Base-by-base conservation (phyloP, 768 basidiomycete genomes). In the Psilocybe cubensis region DNA sequence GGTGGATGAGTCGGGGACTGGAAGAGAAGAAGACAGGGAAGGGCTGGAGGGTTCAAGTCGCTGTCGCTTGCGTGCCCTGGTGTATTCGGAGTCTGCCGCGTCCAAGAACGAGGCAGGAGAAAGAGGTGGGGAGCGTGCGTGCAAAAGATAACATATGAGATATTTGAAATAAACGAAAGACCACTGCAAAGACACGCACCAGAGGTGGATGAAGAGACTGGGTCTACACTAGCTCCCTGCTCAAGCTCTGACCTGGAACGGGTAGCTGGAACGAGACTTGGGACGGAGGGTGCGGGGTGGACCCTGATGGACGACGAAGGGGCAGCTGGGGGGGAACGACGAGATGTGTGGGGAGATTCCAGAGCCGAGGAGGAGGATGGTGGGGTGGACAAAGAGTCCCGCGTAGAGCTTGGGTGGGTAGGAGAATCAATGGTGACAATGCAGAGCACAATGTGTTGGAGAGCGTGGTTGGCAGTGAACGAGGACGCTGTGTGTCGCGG, bases 21-120 rank as follows among this genome's bases (percentile, higher is more conserved):
- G 64, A 61, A 62, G 56, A 63, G 66, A 52, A 58, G 68, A 60
- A 58, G 65, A 67, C 58, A 70, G 68, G 68, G 67, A 61, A 56
- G 70, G 67, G 63, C 64, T 70, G 58, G 70, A 68, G 63, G 66
- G 78, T 66, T 80, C 78, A 67, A 82, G 76, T 73, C 88, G 82
- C 78, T 87, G 87, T 79, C 88, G 81, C 79, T 90, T 90, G 74
- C 81, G 81, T 63, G 85, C 84, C 71, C 86, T 78, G 53, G 79
- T 60, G 60, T 73, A 73, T 72, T 85, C 85, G 73, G 76, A 61
- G 69, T 81, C 79, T 81, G 71, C 67, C 69, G 72, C 63, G 61
- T 59, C 43, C 59, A 57, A 27, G 56, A 62, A 42, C 14, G 42
- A 45, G 23, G 61, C 42, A 53, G 44, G 60, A 46, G 49, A 44